A percentile compares a stretch with the other conserved stretches of the same genome.
Conservation (phyloP, 768 basidiomycete genomes). For the Dendrothele bispora region DNA sequence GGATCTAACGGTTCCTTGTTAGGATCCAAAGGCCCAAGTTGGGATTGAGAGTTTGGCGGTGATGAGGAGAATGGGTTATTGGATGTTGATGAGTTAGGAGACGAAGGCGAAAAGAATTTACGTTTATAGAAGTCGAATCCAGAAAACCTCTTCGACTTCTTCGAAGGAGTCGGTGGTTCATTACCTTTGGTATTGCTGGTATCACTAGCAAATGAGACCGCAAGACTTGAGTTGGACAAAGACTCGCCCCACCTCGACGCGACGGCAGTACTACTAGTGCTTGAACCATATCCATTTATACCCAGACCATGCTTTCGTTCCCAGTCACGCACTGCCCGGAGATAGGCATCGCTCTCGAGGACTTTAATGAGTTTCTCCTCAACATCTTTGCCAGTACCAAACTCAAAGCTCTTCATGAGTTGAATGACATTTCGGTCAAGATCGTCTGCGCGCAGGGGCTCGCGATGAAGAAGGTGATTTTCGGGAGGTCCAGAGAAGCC, state of each 20-base stretch:
- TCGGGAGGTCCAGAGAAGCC: conserved; percentile 81
- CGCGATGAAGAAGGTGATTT: conserved; percentile 83
- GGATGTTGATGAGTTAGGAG: conserved; percentile 42
- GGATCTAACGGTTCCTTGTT: conserved; percentile 70
- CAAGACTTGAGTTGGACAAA: conserved; percentile 68
- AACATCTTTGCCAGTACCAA: conserved; percentile 87
- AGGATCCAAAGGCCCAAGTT: conserved; percentile 45
- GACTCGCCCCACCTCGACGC: conserved; percentile 52
- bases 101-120: conserved; percentile 79
- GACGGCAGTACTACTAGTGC: conserved; percentile 14
- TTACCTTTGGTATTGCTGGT: conserved; percentile 40
- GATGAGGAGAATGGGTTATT: conserved; percentile 48
- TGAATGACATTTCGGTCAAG: conserved; percentile 84
- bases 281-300: conserved; percentile 36
- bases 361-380: conserved; percentile 69
- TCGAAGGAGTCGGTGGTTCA: conserved; percentile 36
- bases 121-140: conserved; percentile 93
- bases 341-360: conserved; percentile 77
- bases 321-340: conserved; percentile 72
- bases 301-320: conserved; percentile 58
- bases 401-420: conserved; percentile 96
- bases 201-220: conserved; percentile 57
- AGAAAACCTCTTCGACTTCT: conserved; percentile 85
- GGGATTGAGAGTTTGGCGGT: conserved; percentile 59
- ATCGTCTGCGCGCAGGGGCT: conserved; percentile 86